Percentiles rank a stretch among this genome's conserved stretches.
phyloP scores from a whole-genome alignment of 106 monocot species.

The Alisma plantagoaquatica region DNA sequence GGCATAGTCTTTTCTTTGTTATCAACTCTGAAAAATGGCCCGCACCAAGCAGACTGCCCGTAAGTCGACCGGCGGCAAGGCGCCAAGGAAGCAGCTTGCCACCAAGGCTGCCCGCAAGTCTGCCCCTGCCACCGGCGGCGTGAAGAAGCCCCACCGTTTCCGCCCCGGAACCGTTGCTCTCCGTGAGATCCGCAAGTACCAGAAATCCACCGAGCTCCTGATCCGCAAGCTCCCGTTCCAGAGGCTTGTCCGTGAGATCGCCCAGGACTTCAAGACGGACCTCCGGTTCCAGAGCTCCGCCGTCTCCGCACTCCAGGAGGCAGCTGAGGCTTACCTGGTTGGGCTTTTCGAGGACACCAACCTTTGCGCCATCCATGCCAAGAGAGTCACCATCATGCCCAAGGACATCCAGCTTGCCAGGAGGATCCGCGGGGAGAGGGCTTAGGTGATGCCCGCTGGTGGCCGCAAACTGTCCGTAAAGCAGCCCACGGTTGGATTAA shows the following conservation, averaged over 20 bases:
- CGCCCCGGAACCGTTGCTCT: slow-evolving; percentile 15
- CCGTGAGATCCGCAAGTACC: slow-evolving; percentile 19
- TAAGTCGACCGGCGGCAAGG: slow-evolving; percentile 19
- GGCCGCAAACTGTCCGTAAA: no score
- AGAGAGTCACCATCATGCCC: slow-evolving; percentile 33
- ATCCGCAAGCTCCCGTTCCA: slow-evolving; percentile 20
- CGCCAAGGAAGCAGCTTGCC: slow-evolving; percentile 15
- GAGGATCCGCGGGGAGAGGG: no score
- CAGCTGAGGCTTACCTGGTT: slow-evolving; percentile 25
- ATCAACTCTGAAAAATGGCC: slow-evolving; percentile 1
- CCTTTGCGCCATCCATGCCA: slow-evolving; percentile 30
- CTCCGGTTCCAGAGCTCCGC: slow-evolving; percentile 19
- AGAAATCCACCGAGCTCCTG: slow-evolving; percentile 13
- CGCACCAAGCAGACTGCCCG: slow-evolving; percentile 16
- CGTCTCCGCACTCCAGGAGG: slow-evolving; percentile 15
- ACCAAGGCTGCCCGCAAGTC: slow-evolving; percentile 12
- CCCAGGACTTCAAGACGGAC: slow-evolving; percentile 17
- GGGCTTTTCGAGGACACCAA: slow-evolving; percentile 32
- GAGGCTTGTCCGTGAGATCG: slow-evolving; percentile 15
- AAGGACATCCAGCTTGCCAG: slow-evolving; percentile 31
- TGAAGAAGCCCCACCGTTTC: slow-evolving; percentile 22
- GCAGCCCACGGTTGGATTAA: no score
- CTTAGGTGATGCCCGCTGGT: no score
- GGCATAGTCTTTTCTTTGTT: no score
- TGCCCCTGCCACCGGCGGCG: slow-evolving; percentile 12